These are phyloP conservation scores for Trichothecium sympodiale DNA, from an alignment of 2,329 filamentous ascomycete genomes.

Conservation along the genomic window DNA sequence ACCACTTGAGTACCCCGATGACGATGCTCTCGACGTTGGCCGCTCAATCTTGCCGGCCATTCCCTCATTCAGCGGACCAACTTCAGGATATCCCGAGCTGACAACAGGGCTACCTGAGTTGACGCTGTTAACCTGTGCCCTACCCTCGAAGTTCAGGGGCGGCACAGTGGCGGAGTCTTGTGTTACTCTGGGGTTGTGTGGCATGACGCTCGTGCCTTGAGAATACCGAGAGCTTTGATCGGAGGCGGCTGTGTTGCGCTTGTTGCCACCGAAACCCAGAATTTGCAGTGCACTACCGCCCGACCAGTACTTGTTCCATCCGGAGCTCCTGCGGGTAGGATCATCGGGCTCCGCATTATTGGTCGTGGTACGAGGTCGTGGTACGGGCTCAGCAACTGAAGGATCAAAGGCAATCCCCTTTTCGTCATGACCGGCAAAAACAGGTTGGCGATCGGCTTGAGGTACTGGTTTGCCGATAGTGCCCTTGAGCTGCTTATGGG, in stretches of 20 bases:
- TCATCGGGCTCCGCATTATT: constrained; percentile 24
- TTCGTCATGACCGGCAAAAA: constrained; percentile 25
- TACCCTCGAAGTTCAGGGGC: constrained; percentile 55
- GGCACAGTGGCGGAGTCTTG: constrained; percentile 60
- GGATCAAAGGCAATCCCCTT: constrained; percentile 28
- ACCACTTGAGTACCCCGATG: constrained; percentile 51
- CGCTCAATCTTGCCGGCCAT: constrained; percentile 53
- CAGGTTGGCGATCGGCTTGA: constrained; percentile 23
- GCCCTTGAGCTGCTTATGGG: constrained; percentile 52
- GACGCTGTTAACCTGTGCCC: constrained; percentile 53
- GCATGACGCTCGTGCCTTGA: constrained; percentile 16
- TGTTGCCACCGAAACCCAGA: constrained; percentile 43
- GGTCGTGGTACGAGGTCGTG: constrained; percentile 19
- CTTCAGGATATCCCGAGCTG: constrained; percentile 39
- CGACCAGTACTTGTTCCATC: constrained; percentile 71
- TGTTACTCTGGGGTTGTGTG: constrained; percentile 32
- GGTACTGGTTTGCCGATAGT: constrained; percentile 51
- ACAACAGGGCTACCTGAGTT: constrained; percentile 60
- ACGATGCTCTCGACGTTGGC: constrained; percentile 36
- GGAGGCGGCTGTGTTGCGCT: constrained; percentile 40
- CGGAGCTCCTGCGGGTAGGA: constrained; percentile 50
- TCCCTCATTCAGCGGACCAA: constrained; percentile 41
- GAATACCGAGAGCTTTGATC: constrained; percentile 48
- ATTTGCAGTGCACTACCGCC: constrained; percentile 59
- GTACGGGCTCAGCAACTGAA: constrained; percentile 21